These are phyloP conservation scores for Penicillium atrosanguineum DNA, from an alignment of 495 filamentous ascomycete genomes.

Conservation along the genomic window DNA sequence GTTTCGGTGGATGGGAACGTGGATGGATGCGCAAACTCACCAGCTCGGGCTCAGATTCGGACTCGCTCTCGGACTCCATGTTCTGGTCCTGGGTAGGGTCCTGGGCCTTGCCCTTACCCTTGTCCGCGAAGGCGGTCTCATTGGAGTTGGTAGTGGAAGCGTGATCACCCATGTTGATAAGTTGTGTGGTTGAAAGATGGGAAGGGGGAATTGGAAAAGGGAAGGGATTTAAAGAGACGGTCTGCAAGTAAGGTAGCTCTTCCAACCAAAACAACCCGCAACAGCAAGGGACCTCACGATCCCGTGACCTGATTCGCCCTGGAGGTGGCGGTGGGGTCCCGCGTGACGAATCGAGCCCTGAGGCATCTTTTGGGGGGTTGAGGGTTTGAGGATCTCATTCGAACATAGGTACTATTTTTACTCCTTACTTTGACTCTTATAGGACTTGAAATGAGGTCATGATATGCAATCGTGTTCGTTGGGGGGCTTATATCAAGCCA, in stretches of 20 bases:
- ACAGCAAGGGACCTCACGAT: slow-evolving; percentile 27
- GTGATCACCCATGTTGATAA: slow-evolving; percentile 38
- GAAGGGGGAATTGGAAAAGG: slow-evolving; percentile 4
- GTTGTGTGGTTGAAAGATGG: slow-evolving; percentile 7
- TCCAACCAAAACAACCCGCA: slow-evolving; percentile 28
- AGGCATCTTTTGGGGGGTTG: neutral
- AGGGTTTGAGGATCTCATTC: neutral
- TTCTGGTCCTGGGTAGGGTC: slow-evolving; percentile 53
- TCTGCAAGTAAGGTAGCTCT: slow-evolving; percentile 24
- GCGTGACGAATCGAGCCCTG: slow-evolving; percentile 21
- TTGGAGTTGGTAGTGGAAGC: slow-evolving; percentile 32
- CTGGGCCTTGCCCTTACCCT: slow-evolving; percentile 64
- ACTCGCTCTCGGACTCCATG: slow-evolving; percentile 62
- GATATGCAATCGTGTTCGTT: neutral
- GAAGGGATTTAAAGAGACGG: slow-evolving; percentile 24
- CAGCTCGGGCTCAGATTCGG: slow-evolving; percentile 64
- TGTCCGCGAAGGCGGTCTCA: slow-evolving; percentile 38
- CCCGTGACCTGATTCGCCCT: slow-evolving; percentile 21
- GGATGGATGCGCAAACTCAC: slow-evolving; percentile 40
- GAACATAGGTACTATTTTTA: neutral
- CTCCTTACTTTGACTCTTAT: too few relatives aligned
- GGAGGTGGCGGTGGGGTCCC: slow-evolving; percentile 9
- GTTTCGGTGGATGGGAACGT: neutral
- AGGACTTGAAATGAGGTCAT: neutral
- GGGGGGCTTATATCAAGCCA: neutral